phyloP scores from a whole-genome alignment of 768 basidiomycete genomes.

The Mycena sanguinolenta region DNA sequence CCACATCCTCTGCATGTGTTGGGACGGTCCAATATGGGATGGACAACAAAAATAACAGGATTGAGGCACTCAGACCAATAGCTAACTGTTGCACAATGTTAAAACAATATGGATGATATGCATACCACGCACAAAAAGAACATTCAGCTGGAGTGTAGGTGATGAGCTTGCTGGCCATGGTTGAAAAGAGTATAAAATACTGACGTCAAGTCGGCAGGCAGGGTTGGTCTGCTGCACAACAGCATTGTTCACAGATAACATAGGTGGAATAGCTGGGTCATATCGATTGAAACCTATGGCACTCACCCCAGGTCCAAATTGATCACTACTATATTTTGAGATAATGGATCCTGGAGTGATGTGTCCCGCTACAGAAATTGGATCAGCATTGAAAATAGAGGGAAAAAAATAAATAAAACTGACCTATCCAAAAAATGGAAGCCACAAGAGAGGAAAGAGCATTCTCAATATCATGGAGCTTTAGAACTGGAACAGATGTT shows the following conservation, averaged over 20 bases:
- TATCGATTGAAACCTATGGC: not conserved
- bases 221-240: not conserved
- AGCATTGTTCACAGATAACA: not conserved
- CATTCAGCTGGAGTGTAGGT: not conserved
- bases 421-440: not conserved
- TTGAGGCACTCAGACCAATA: not conserved
- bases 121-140: not conserved
- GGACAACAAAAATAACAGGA: not conserved
- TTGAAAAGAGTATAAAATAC: not conserved
- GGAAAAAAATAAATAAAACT: not conserved
- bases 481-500: not conserved
- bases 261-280: not conserved
- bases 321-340: constrained; percentile 1
- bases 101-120: not conserved
- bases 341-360: constrained; percentile 1
- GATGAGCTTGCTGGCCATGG: not conserved
- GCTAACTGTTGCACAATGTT: constrained; percentile 1
- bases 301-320: not conserved
- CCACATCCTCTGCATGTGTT: not conserved
- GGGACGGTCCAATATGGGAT: not conserved
- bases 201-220: not conserved
- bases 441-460: not conserved
- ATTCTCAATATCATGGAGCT: constrained; percentile 1
- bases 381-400: not conserved
- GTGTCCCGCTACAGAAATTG: not conserved